Conservation (phyloP, 1,284 basidiomycete species). For the Apiotrichum laibachii region DNA sequence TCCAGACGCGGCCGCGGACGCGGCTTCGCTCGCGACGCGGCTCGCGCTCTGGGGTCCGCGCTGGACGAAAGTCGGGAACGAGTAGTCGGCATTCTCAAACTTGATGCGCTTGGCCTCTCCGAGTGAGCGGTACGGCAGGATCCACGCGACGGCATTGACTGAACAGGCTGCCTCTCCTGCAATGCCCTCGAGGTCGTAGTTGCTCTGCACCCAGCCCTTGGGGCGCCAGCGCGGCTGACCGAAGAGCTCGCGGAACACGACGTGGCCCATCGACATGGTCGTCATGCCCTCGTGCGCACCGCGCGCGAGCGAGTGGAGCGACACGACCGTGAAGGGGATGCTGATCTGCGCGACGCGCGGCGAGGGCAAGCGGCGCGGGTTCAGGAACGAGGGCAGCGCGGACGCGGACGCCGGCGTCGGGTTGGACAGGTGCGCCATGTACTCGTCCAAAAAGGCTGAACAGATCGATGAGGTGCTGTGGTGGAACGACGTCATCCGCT, state of each 20-base stretch:
- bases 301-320: slow-evolving; percentile 60
- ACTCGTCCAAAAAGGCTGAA: slow-evolving; percentile 28
- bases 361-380: slow-evolving; percentile 34
- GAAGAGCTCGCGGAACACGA: slow-evolving; percentile 70
- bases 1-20: neutral
- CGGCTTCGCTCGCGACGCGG: neutral
- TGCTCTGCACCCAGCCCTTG: slow-evolving; percentile 36
- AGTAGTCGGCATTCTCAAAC: slow-evolving; percentile 43
- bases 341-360: slow-evolving; percentile 42
- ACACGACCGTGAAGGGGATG: slow-evolving; percentile 42
- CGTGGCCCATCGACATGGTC: slow-evolving; percentile 73
- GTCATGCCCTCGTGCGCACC: slow-evolving; percentile 71
- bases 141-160: slow-evolving; percentile 34
- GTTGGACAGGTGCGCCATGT: slow-evolving; percentile 8
- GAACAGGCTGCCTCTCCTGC: neutral
- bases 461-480: slow-evolving; percentile 25
- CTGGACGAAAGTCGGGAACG: slow-evolving; percentile 31
- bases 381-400: slow-evolving; percentile 35
- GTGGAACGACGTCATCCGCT: slow-evolving; percentile 30
- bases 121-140: slow-evolving; percentile 44
- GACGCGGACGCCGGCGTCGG: slow-evolving; percentile 2
- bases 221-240: slow-evolving; percentile 41
- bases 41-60: slow-evolving; percentile 10
- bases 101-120: slow-evolving; percentile 45
- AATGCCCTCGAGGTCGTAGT: slow-evolving; percentile 28